Evolutionary conservation across 305 asterid genomes (phyloP).

Genomic region (Caryopteris hybrid): DNA sequence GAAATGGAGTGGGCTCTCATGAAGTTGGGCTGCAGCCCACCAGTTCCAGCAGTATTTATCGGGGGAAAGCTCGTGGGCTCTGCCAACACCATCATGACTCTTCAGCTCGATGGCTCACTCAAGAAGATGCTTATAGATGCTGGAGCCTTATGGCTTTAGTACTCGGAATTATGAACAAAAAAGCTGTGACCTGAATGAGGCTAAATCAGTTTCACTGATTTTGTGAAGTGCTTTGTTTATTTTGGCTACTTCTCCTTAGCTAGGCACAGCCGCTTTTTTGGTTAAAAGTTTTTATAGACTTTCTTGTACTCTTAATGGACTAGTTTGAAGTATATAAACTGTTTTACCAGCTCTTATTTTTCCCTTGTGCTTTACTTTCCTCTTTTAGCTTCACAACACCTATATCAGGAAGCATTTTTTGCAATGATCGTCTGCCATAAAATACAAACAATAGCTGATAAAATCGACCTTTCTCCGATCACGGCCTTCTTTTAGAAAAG

Average conservation of each 20-base stretch:
- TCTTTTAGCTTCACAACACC: no score
- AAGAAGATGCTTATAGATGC: constrained; percentile 49
- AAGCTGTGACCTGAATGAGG: background rate
- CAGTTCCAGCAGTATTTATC: constrained; percentile 38
- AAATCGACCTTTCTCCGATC: no score
- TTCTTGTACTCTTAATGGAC: background rate
- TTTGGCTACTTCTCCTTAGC: background rate
- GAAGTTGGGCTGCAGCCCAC: constrained; percentile 41
- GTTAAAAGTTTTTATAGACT: no score
- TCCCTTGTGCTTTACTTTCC: no score
- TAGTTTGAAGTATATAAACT: no score
- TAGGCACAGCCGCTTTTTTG: background rate
- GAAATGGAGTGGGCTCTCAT: constrained; percentile 34
- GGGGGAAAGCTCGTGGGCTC: constrained; percentile 40
- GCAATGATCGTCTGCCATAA: no score
- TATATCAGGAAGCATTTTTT: no score
- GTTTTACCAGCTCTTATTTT: no score
- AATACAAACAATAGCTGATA: no score
- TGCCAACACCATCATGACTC: constrained; percentile 42
- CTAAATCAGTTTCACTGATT: background rate
- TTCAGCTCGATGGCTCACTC: constrained; percentile 42
- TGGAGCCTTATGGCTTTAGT: constrained; percentile 42
- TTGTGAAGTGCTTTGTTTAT: no score
- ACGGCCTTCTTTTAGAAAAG: no score
- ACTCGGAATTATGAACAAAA: background rate